Conservation (phyloP, 148 eudicot species). For the Chenopodium suecicum region DNA sequence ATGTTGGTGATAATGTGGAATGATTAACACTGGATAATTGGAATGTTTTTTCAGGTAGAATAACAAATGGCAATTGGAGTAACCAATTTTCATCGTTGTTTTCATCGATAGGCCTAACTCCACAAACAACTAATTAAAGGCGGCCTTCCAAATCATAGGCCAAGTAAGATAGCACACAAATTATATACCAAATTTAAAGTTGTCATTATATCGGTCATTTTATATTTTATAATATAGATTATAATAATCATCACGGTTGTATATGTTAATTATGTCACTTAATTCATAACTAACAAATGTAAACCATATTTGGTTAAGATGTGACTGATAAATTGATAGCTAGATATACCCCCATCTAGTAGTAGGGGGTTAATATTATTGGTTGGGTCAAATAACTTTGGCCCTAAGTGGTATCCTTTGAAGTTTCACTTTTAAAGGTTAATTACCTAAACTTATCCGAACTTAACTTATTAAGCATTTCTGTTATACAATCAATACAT, state of each 20-base stretch:
- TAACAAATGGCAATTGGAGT: slow-evolving; percentile 6
- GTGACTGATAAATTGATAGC: not conserved
- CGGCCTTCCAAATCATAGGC: not conserved
- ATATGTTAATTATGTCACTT: not conserved
- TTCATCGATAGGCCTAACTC: slow-evolving; percentile 8
- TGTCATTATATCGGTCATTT: slow-evolving; percentile 3
- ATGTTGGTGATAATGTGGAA: not conserved
- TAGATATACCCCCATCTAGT: not conserved
- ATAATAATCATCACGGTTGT: not conserved
- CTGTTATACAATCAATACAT: too few relatives aligned
- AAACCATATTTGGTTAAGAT: not conserved
- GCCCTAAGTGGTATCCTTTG: too few relatives aligned
- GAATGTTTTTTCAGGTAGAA: not conserved
- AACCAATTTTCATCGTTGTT: not conserved
- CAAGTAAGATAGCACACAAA: not conserved
- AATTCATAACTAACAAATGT: not conserved
- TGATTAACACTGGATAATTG: not conserved
- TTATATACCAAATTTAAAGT: not conserved
- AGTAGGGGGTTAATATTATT: not conserved
- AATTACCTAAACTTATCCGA: too few relatives aligned
- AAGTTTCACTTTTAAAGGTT: too few relatives aligned
- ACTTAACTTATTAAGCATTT: too few relatives aligned
- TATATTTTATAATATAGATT: too few relatives aligned
- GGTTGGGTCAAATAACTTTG: too few relatives aligned
- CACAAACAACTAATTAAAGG: not conserved